Evolutionary conservation across 768 basidiomycete genomes (phyloP), one percentile per base, ranked within the genome.

Genomic region (Hygrocybe coccinea): DNA sequence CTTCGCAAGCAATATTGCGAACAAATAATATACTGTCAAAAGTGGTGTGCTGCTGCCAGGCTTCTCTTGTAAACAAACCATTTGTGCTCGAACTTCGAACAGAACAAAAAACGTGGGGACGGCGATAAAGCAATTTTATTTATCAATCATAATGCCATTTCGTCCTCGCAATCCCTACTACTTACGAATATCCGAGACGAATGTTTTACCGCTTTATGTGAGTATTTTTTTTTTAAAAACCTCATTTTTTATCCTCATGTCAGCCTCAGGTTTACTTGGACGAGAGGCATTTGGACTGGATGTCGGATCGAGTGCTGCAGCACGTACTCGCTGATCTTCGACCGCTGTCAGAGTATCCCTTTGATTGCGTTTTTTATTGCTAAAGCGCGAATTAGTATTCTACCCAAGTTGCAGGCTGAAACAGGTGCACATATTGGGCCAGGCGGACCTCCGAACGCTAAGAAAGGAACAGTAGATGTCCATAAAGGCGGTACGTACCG

Each of bases 251-350:
- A 33, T 49, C 53, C 38, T 57, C 21, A 38, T 21, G 52, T n/a
- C n/a, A 51, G 60, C 63, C 55, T 51, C 58, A 88, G 86, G 71
- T 94, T 3, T 95, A 94, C 69, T 81, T 97, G 25, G 94, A 97
- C 65, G 90, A 91, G 59, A 80, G 83, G 10, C 94, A 97, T 73
- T 70, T 89, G 14, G 78, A 84, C 54, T 97, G 94, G 94, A 95
- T 97, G 92, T 84, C 87, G 5, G 92, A 95, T 62, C 62, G 70
- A 22, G 77, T 88, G 39, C 74, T 95, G 2, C 91, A 93, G 64
- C 81, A 84, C 62, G 89, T 95, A 15, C 77, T 97, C 2, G 78
- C 81, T 9, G 91, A 92, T 67, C 69, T 97, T 46, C 79, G 87
- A 60, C 86, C 88, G 56, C 74, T 85, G 91, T 79, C 50, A 63